Evolutionary conservation across 306 rosid species (phyloP), one percentile per base, ranked within the genome.

Genomic region (Prosopis cineraria): DNA sequence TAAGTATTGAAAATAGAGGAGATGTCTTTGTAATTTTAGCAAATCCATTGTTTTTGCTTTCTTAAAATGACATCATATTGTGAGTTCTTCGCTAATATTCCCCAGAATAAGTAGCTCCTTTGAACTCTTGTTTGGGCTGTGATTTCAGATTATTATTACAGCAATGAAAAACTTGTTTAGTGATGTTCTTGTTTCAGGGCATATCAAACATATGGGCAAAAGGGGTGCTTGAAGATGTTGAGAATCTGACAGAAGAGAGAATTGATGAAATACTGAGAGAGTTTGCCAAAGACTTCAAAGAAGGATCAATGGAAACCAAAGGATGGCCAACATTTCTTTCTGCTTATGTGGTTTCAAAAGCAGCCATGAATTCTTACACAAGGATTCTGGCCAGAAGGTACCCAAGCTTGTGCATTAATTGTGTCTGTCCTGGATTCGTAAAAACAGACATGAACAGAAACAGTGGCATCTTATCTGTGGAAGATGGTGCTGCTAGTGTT

Each of bases 401-500:
- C 67, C 82, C 88, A 12, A 37, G 10, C 73, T 75, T 79, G 27
- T 50, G 44, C 22, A 72, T 82, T n/a, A 85, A 85, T 58, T 71
- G 70, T 48, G 82, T 85, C 25, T 85, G 86, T 45, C 88, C 88
- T 65, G 88, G 86, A 31, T 85, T 60, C 72, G 86, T 82, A 11
- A 85, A 79, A 63, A 85, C 88, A 31, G 86, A 85, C 72, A 79
- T 85, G 20, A 85, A 47, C 78, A 19, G 11, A 25, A 79, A 82
- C 31, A 40, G 62, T 37, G 88, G 88, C 39, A 19, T 4, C 10
- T 60, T 85, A 33, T 71, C 80, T 79, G 66, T 85, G 30, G 88
- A 85, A 37, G 88, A 85, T 37, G 88, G 84, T 66, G 74, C 76
- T 59, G 80, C 68, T 31, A 85, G 71, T 76, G 80, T 72, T 45